phyloP scores from a whole-genome alignment of 768 basidiomycete genomes.

The Calocybe gangraenosa region DNA sequence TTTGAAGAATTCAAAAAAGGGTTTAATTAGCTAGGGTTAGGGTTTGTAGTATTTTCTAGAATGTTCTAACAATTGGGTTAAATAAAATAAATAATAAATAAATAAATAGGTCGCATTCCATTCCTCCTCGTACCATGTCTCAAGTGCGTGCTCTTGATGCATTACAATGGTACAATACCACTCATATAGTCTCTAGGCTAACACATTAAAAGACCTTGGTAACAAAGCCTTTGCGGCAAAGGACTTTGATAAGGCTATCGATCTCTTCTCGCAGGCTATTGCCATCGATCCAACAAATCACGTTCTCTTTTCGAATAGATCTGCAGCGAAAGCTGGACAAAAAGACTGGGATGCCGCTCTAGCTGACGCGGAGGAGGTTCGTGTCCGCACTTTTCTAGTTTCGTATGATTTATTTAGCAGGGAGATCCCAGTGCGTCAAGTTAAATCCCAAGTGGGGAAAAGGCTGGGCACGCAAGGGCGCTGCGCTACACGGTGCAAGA shows the following conservation, averaged over 20 bases:
- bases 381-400: conserved; percentile 16
- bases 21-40: conserved; percentile 20
- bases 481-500: conserved; percentile 81
- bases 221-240: conserved; percentile 96
- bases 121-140: no score
- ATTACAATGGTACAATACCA: not conserved
- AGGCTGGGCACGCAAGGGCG: conserved; percentile 89
- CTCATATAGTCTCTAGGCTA: conserved; percentile 26
- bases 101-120: no score
- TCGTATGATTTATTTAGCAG: conserved; percentile 12
- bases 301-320: conserved; percentile 90
- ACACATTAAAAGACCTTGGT: conserved; percentile 82
- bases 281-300: conserved; percentile 78
- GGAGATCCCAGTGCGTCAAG: conserved; percentile 59
- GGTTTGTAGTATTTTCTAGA: conserved; percentile 27
- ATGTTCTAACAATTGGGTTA: conserved; percentile 14
- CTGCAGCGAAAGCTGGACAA: conserved; percentile 87
- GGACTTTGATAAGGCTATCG: conserved; percentile 85
- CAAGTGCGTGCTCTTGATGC: conserved; percentile 28
- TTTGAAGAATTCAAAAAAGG: conserved; percentile 21
- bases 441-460: conserved; percentile 83
- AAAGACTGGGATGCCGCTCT: conserved; percentile 73
- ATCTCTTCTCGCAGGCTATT: conserved; percentile 79
- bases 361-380: conserved; percentile 86
- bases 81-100: conserved; percentile 10